A percentile compares a stretch with the other conserved stretches of the same genome.
phyloP scores from a whole-genome alignment of 179 eudicot genomes.

The Corrigiola litoralis region DNA sequence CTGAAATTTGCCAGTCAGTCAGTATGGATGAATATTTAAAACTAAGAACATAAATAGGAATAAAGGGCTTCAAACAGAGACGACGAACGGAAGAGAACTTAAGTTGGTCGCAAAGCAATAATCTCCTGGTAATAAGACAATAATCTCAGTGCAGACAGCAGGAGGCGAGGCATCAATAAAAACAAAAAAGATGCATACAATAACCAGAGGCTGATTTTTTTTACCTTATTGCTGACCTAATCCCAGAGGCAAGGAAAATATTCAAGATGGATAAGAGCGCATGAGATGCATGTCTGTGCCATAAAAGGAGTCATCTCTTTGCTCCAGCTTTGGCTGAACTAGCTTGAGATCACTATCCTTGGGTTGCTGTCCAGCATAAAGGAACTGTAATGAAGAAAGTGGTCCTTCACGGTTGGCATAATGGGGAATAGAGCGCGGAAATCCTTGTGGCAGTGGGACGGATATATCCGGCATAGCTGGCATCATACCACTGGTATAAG shows the following conservation, averaged over 20 bases:
- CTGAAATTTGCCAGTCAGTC: background rate
- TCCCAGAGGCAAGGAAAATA: background rate
- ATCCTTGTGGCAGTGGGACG: slow-evolving; percentile 32
- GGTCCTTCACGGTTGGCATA: slow-evolving; percentile 22
- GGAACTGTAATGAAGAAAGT: slow-evolving; percentile 25
- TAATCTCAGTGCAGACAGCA: background rate
- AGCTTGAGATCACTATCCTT: slow-evolving; percentile 28
- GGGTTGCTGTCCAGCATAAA: slow-evolving; percentile 29
- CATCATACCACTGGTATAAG: slow-evolving; percentile 17
- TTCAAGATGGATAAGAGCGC: slow-evolving; percentile 27
- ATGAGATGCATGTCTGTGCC: slow-evolving; percentile 14
- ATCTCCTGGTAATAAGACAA: background rate
- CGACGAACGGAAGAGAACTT: no score
- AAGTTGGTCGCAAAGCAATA: no score
- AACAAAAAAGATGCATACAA: background rate
- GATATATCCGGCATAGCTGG: slow-evolving; percentile 28
- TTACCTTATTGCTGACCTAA: slow-evolving; percentile 18
- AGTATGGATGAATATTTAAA: background rate
- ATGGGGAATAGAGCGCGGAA: slow-evolving; percentile 22
- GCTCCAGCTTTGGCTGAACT: slow-evolving; percentile 53
- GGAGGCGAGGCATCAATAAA: background rate
- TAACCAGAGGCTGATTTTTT: background rate
- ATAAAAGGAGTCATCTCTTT: slow-evolving; percentile 25
- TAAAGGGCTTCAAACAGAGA: no score
- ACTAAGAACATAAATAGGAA: background rate